Percentiles rank a stretch among this genome's conserved stretches.
phyloP scores from a whole-genome alignment of 495 filamentous ascomycete species.

The Penicillium turbatum region DNA sequence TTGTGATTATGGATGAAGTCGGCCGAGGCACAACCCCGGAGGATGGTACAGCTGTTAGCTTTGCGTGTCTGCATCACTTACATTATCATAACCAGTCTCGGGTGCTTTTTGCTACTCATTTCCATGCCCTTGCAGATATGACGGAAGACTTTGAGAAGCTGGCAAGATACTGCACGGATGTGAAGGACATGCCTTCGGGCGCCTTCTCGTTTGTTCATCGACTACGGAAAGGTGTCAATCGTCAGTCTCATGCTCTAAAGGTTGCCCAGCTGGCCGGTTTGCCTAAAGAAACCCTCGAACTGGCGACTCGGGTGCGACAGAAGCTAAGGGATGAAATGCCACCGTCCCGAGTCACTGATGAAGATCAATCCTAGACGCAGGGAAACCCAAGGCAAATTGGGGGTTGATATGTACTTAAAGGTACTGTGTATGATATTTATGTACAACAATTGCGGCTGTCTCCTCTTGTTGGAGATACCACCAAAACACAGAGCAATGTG shows the following conservation, averaged over 20 bases:
- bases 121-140: slow-evolving; percentile 81
- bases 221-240: slow-evolving; percentile 77
- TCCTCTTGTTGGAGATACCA: background rate
- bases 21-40: slow-evolving; percentile 89
- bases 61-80: slow-evolving; percentile 80
- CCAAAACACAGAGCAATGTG: background rate
- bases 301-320: slow-evolving; percentile 42
- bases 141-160: slow-evolving; percentile 58
- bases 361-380: background rate
- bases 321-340: slow-evolving; percentile 13
- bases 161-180: slow-evolving; percentile 84
- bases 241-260: slow-evolving; percentile 82
- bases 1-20: slow-evolving; percentile 99
- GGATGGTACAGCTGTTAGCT: slow-evolving; percentile 86
- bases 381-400: background rate
- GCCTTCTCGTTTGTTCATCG: slow-evolving; percentile 83
- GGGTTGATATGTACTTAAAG: background rate
- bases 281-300: slow-evolving; percentile 54
- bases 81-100: slow-evolving; percentile 70
- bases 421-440: slow-evolving; percentile 2
- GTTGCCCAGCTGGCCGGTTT: slow-evolving; percentile 83
- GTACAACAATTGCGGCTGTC: slow-evolving; percentile 4
- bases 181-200: slow-evolving; percentile 61
- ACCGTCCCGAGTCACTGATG: background rate
- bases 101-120: slow-evolving; percentile 91